phyloP scores from a whole-genome alignment of 495 filamentous ascomycete genomes.

The Daldinia loculata region DNA sequence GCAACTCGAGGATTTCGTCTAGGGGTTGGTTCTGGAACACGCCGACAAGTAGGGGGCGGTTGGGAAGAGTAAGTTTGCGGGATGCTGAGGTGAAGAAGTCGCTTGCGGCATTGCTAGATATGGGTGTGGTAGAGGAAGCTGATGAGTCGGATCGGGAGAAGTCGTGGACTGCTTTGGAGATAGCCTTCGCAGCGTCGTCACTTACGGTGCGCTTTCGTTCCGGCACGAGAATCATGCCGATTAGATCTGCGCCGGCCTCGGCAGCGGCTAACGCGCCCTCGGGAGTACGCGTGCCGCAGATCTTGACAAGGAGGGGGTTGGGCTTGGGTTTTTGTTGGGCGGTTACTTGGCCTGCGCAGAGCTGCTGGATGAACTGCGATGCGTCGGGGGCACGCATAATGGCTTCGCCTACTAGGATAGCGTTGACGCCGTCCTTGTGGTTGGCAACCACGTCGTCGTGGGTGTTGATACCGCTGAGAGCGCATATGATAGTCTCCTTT shows the following conservation, averaged over 20 bases:
- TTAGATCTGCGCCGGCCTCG: slow-evolving; percentile 86
- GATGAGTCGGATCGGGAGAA: slow-evolving; percentile 29
- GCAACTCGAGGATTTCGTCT: slow-evolving; percentile 77
- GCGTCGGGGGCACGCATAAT: slow-evolving; percentile 92
- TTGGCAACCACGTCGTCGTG: slow-evolving; percentile 92
- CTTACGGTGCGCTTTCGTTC: slow-evolving; percentile 81
- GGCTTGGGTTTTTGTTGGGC: slow-evolving; percentile 34
- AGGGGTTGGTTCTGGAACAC: slow-evolving; percentile 94
- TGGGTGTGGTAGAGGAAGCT: background rate
- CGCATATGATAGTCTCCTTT: slow-evolving; percentile 87
- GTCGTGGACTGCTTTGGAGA: slow-evolving; percentile 77
- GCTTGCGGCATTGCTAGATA: slow-evolving; percentile 45
- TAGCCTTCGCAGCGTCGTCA: slow-evolving; percentile 77
- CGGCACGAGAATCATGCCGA: slow-evolving; percentile 91
- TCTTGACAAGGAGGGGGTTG: slow-evolving; percentile 77
- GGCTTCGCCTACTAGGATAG: slow-evolving; percentile 93
- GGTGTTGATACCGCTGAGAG: slow-evolving; percentile 91
- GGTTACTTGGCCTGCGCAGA: slow-evolving; percentile 69
- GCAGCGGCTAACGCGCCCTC: slow-evolving; percentile 84
- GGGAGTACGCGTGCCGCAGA: slow-evolving; percentile 89
- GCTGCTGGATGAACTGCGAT: slow-evolving; percentile 75
- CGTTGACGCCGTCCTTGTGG: slow-evolving; percentile 86
- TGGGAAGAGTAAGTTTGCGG: slow-evolving; percentile 47
- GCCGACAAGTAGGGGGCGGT: slow-evolving; percentile 83
- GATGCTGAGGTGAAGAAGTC: slow-evolving; percentile 56